Evolutionary conservation across 768 basidiomycete genomes (phyloP).

Genomic region (Pulveroboletus ravenelii): DNA sequence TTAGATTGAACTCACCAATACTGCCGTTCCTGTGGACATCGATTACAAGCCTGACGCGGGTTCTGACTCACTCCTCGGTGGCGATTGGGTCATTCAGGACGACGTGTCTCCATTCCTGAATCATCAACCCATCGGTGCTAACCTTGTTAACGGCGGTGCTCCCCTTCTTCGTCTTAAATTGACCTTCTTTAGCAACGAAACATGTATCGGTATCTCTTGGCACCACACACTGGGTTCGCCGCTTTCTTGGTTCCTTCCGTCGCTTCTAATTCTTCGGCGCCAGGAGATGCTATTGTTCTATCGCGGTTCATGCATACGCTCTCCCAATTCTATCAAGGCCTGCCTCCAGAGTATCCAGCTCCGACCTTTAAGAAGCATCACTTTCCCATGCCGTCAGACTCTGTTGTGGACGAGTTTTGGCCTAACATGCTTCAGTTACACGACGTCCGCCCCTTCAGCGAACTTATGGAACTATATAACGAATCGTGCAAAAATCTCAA

Average conservation of each 20-base stretch:
- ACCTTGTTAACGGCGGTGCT: slow-evolving; percentile 13
- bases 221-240: slow-evolving; percentile 31
- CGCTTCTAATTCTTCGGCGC: not conserved
- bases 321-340: slow-evolving; percentile 28
- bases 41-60: slow-evolving; percentile 5
- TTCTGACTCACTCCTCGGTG: slow-evolving; percentile 11
- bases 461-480: slow-evolving; percentile 16
- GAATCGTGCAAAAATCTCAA: slow-evolving; percentile 9
- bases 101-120: slow-evolving; percentile 18
- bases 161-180: slow-evolving; percentile 28
- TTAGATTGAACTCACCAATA: slow-evolving; percentile 24
- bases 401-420: slow-evolving; percentile 11
- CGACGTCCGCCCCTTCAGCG: slow-evolving; percentile 10
- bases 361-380: slow-evolving; percentile 26
- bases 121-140: slow-evolving; percentile 10
- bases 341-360: not conserved
- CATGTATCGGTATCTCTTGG: slow-evolving; percentile 32
- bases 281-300: slow-evolving; percentile 29
- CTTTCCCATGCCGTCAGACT: slow-evolving; percentile 15
- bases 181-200: slow-evolving; percentile 21
- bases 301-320: slow-evolving; percentile 28
- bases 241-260: not conserved
- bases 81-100: slow-evolving; percentile 27
- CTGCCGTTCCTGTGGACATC: slow-evolving; percentile 13
- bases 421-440: slow-evolving; percentile 26